Base-by-base conservation (phyloP, 345 rosid genomes). In the Dovyalis caffra region DNA sequence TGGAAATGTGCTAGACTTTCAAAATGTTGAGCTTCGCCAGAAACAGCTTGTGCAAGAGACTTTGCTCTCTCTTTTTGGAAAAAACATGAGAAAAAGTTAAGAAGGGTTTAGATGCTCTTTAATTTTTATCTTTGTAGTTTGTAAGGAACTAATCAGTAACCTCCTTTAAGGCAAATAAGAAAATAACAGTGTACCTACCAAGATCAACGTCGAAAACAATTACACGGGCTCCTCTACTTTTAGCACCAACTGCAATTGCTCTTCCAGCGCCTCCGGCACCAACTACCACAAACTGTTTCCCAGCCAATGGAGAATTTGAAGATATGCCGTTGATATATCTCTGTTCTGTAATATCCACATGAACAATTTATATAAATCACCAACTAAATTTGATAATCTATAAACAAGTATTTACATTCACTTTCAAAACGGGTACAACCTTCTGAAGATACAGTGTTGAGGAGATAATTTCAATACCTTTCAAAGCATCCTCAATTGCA, bases 221-320 rank as follows among this genome's bases (percentile, higher is more conserved):
- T 31, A 87, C 70, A 28, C 79, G 83, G 56, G 91, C 87, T 77
- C 91, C 89, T 78, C 86, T 81, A 28, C 71, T 88, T 69, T 79
- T 85, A 37, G 88, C 93, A 37, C 90, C 91, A 51, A 87, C 85
- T n/a, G 88, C 93, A 67, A 87, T 79, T 64, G 93, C 90, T 82
- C 90, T 78, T 65, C 91, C 91, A 15, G 93, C 93, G 32, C 91
- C 91, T 47, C 91, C 91, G 60, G 90, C 93, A 18, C 93, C 93
- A 58, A 80, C 88, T 12, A 87, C 74, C 61, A 87, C 89, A 65
- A 89, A 89, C 66, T 80, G 74, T 76, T 77, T 89, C 70, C 93
- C 91, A 0, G 73, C 43, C 61, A 89, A 49, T 12, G 83, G 78
- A 20, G 88, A 73, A 66, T 64, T 60, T 26, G 47, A 68, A 79